Conservation (phyloP, 2,329 filamentous ascomycete genomes). For the Epichloe hybrida region DNA sequence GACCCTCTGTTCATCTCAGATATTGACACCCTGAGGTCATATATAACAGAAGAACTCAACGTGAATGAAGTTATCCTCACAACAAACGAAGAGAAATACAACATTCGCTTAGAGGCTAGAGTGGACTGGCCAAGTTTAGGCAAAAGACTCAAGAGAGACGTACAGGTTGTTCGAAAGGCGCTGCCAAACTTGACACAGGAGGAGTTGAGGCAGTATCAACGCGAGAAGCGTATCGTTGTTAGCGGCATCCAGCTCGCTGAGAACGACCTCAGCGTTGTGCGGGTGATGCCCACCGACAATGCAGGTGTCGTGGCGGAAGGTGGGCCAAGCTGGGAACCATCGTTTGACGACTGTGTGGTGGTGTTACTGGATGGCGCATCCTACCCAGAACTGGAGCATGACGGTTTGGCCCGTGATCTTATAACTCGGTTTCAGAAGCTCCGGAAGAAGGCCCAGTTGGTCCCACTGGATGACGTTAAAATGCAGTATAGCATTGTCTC, state of each 20-base stretch:
- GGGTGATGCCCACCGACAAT: slow-evolving; percentile 3
- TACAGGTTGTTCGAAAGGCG: slow-evolving; percentile 71
- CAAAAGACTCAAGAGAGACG: slow-evolving; percentile 87
- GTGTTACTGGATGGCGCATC: slow-evolving; percentile 64
- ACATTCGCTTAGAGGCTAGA: slow-evolving; percentile 69
- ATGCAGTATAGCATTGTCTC: not conserved
- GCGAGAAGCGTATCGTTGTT: slow-evolving; percentile 46
- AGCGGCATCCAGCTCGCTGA: slow-evolving; percentile 24
- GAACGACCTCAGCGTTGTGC: slow-evolving; percentile 47
- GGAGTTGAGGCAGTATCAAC: slow-evolving; percentile 60
- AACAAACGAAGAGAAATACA: slow-evolving; percentile 69
- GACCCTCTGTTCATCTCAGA: slow-evolving; percentile 63
- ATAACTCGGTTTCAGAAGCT: not conserved
- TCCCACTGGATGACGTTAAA: not conserved
- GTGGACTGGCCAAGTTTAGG: slow-evolving; percentile 82
- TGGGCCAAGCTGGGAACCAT: slow-evolving; percentile 11
- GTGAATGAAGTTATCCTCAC: slow-evolving; percentile 55
- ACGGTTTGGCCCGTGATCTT: slow-evolving; percentile 41
- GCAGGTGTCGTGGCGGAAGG: not conserved
- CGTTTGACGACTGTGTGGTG: slow-evolving; percentile 38
- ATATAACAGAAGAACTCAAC: slow-evolving; percentile 76
- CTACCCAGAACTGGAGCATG: slow-evolving; percentile 66
- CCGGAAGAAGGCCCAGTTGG: slow-evolving; percentile 12
- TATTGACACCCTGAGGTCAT: slow-evolving; percentile 42
- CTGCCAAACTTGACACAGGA: slow-evolving; percentile 59